phyloP scores from a whole-genome alignment of 352 stramenopile genomes.

The Globisporangium camurandrum region DNA sequence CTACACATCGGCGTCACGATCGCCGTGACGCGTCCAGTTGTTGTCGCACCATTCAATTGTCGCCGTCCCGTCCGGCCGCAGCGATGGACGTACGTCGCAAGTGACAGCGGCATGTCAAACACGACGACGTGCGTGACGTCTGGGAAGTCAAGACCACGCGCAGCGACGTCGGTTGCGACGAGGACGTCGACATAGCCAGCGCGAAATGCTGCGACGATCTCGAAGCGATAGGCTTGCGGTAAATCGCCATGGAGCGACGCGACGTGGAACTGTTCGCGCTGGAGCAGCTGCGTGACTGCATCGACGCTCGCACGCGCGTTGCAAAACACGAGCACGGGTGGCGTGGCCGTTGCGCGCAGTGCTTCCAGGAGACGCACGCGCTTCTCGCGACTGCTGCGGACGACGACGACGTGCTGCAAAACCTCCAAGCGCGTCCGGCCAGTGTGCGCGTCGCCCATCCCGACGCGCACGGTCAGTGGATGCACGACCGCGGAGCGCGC shows the following conservation, averaged over 20 bases:
- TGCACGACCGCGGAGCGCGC: slow-evolving; percentile 90
- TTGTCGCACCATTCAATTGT: slow-evolving; percentile 8
- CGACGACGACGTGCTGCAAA: slow-evolving; percentile 84
- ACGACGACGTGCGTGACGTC: slow-evolving; percentile 82
- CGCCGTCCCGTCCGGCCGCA: slow-evolving; percentile 64
- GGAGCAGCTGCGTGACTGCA: slow-evolving; percentile 87
- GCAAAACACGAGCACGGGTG: slow-evolving; percentile 95
- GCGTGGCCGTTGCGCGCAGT: slow-evolving; percentile 68
- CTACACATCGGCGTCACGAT: slow-evolving; percentile 51
- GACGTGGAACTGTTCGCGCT: slow-evolving; percentile 92
- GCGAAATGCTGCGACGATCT: slow-evolving; percentile 39
- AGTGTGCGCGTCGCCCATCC: slow-evolving; percentile 28
- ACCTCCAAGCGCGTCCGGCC: slow-evolving; percentile 61
- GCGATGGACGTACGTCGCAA: slow-evolving; percentile 90
- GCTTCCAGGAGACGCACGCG: slow-evolving; percentile 25
- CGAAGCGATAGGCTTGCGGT: slow-evolving; percentile 55
- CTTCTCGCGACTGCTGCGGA: slow-evolving; percentile 40
- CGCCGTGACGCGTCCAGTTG: slow-evolving; percentile 24
- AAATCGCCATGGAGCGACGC: slow-evolving; percentile 93
- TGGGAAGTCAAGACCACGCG: slow-evolving; percentile 83
- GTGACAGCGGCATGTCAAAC: slow-evolving; percentile 87
- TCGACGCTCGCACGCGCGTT: slow-evolving; percentile 94
- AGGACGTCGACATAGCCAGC: slow-evolving; percentile 66
- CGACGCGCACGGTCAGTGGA: slow-evolving; percentile 90
- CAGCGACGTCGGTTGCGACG: slow-evolving; percentile 88